phyloP scores from a whole-genome alignment of 345 rosid species.

The Lagerstroemia speciosa region DNA sequence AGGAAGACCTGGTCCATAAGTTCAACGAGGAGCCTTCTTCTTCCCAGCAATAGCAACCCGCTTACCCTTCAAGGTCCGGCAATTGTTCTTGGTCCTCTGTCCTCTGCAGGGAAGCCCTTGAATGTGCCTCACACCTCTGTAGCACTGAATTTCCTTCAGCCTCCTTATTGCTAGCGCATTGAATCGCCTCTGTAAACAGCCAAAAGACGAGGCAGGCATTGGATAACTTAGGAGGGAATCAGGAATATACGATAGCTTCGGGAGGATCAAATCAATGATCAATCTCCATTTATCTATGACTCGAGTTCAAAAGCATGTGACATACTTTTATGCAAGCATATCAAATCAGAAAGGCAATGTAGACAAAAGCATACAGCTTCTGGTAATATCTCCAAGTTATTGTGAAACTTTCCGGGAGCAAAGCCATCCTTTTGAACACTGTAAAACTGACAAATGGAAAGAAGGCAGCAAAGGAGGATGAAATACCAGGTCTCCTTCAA shows the following conservation, averaged over 20 bases:
- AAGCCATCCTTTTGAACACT: neutral
- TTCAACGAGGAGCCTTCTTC: constrained; percentile 44
- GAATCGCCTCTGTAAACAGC: constrained; percentile 48
- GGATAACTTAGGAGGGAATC: neutral
- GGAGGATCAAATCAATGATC: neutral
- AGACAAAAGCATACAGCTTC: neutral
- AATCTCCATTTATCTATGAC: constrained; percentile 9
- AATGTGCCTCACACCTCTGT: constrained; percentile 63
- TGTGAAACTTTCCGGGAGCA: neutral
- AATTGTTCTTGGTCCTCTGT: constrained; percentile 74
- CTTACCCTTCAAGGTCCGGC: constrained; percentile 75
- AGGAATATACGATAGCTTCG: neutral
- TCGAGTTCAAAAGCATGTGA: neutral
- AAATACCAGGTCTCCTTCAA: constrained; percentile 86
- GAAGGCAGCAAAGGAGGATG: neutral
- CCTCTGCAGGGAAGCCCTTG: constrained; percentile 81
- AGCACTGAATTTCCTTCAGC: constrained; percentile 69
- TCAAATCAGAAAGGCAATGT: neutral
- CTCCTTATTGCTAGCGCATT: constrained; percentile 61
- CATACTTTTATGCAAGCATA: neutral
- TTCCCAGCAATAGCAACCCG: constrained; percentile 49
- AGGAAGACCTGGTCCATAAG: neutral
- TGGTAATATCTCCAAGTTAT: neutral
- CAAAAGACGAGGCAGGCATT: neutral
- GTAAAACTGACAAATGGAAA: neutral